phyloP scores from a whole-genome alignment of 164 flowering plant species.

The grape (Vitis vinifera) region DNA sequence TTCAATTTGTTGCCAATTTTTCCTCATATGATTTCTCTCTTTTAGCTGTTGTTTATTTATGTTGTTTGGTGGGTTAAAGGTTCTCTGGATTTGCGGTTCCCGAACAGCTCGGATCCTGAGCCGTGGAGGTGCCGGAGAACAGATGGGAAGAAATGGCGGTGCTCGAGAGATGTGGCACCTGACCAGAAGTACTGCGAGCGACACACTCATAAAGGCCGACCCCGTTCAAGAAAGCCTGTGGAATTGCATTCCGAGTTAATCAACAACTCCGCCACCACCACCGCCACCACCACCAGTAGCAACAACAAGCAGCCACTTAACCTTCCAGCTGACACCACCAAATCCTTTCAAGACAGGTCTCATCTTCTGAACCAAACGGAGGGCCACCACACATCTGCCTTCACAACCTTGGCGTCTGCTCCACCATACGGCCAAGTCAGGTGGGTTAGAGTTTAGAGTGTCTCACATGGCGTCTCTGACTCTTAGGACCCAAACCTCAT shows the following conservation, averaged over 20 bases:
- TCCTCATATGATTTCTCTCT: background rate
- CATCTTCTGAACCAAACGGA: constrained; percentile 17
- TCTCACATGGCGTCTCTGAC: background rate
- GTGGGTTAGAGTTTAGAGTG: constrained; percentile 18
- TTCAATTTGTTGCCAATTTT: background rate
- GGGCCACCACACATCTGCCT: constrained; percentile 15
- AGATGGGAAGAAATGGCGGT: constrained; percentile 92
- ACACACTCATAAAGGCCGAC: constrained; percentile 72
- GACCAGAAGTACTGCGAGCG: constrained; percentile 86
- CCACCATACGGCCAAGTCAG: constrained; percentile 42
- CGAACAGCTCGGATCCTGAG: constrained; percentile 55
- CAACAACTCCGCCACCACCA: constrained; percentile 9
- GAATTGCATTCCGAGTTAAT: constrained; percentile 38
- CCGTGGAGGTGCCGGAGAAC: constrained; percentile 82
- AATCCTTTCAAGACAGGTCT: constrained; percentile 13
- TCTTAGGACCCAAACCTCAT: background rate
- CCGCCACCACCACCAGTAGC: constrained; percentile 8
- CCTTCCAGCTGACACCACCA: constrained; percentile 1
- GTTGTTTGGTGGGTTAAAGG: constrained; percentile 14
- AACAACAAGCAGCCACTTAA: background rate
- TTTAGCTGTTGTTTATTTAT: background rate
- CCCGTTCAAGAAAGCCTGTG: constrained; percentile 99
- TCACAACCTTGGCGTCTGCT: constrained; percentile 20
- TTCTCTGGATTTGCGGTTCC: constrained; percentile 28
- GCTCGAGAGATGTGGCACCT: constrained; percentile 75